Base-by-base conservation (phyloP, 1,284 basidiomycete genomes). In the Ustilago trichophora region DNA sequence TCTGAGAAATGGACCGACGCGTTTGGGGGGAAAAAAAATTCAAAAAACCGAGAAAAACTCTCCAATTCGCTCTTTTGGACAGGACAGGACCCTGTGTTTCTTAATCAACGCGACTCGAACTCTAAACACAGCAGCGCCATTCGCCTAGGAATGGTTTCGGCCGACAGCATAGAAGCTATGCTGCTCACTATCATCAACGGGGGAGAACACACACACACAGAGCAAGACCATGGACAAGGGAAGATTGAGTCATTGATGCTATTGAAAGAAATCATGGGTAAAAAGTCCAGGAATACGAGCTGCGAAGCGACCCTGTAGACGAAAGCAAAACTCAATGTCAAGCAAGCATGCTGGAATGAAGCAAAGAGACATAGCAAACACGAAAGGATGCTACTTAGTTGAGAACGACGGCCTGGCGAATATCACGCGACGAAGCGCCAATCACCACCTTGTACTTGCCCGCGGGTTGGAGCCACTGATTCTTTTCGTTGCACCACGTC, bases 351-450 rank as follows among this genome's bases (percentile, higher is more conserved):
- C 24, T 22, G 25, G 13, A 24, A 26, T 40, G 36, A 46, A 47
- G 44, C 32, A 8, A 19, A 53, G n/a, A n/a, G n/a, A n/a, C n/a
- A n/a, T n/a, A n/a, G n/a, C n/a, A n/a, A n/a, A n/a, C n/a, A n/a
- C 6, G 16, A 19, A 16, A 25, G 9, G 3, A 26, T n/a, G n/a
- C n/a, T n/a, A n/a, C n/a, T 29, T 32, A 67, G 34, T 62, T 51
- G 34, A 68, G 58, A 21, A 58, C 54, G 12, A 63, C 58, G 8
- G 58, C 46, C 31, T 68, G 48, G 24, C 72, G 65, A 18, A 77
- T 69, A 32, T 76, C 74, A 22, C 74, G 50, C 21, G 67, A 73
- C 16, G 62, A 68, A 1, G 72, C 64, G 35, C 77, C 77, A 25
- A 77, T 57, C 22, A 45, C 25, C 4, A 79, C 52, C 24, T 57